Percentiles rank a stretch among this genome's conserved stretches.
phyloP scores from a whole-genome alignment of 2,329 filamentous ascomycete species.

The Calycina herbarum region DNA sequence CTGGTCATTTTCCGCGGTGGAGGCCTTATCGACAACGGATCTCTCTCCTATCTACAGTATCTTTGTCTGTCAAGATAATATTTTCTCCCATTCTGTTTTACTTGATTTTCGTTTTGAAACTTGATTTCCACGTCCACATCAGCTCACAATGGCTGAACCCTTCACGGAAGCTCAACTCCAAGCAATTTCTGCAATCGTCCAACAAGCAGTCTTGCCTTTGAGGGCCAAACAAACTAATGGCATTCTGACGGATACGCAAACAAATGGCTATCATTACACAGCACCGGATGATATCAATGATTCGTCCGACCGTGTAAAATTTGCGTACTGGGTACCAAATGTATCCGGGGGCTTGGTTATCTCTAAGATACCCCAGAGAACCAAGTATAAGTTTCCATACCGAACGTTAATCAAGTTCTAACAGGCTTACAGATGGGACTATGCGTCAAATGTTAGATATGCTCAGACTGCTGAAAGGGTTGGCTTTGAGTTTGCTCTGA shows the following conservation, averaged over 20 bases:
- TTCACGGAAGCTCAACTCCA: conserved; percentile 18
- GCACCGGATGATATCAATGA: conserved; percentile 43
- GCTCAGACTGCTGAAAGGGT: conserved; percentile 49
- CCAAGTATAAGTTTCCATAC: conserved; percentile 26
- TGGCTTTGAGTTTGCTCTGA: conserved; percentile 53
- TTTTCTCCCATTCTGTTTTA: not conserved
- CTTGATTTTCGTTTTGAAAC: not conserved
- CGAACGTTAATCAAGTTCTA: not conserved
- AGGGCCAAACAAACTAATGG: conserved; percentile 2
- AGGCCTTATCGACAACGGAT: not conserved
- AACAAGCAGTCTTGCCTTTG: conserved; percentile 12
- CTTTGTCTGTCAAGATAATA: not conserved
- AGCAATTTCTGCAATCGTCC: conserved; percentile 16
- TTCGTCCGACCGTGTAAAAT: conserved; percentile 43
- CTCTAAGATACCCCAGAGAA: conserved; percentile 51
- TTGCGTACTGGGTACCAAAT: conserved; percentile 56
- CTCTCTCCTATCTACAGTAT: not conserved
- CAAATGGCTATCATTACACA: conserved; percentile 27
- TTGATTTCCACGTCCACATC: not conserved
- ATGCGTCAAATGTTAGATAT: conserved; percentile 49
- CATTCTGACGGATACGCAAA: not conserved
- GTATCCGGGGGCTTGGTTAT: conserved; percentile 54
- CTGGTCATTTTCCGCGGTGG: not conserved
- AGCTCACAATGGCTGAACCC: conserved; percentile 8
- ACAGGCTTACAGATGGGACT: conserved; percentile 43